Conservation (phyloP, 257 asterid genomes). For the Eucommia ulmoides region DNA sequence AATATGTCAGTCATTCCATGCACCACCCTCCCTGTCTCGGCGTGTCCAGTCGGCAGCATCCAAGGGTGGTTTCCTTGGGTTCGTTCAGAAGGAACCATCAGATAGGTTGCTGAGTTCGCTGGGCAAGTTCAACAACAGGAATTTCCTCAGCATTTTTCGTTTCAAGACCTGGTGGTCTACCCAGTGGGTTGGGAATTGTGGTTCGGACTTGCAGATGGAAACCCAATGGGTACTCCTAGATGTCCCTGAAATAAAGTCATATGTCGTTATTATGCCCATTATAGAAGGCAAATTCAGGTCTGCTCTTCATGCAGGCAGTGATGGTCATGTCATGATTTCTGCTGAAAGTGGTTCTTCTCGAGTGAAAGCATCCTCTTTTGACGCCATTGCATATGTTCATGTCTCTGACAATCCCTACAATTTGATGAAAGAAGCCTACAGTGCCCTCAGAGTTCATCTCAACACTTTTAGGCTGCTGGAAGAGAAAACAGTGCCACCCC, state of each 20-base stretch:
- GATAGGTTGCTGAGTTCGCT: conserved; percentile 42
- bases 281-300: conserved; percentile 54
- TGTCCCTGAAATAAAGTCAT: conserved; percentile 43
- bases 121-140: conserved; percentile 43
- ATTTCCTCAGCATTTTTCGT: conserved; percentile 68
- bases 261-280: conserved; percentile 42
- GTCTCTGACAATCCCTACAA: conserved; percentile 58
- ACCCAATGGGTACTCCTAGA: conserved; percentile 64
- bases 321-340: conserved; percentile 35
- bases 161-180: conserved; percentile 90
- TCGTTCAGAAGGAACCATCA: conserved; percentile 25
- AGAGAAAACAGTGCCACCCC: conserved; percentile 49
- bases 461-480: conserved; percentile 51
- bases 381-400: conserved; percentile 43
- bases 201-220: conserved; percentile 67
- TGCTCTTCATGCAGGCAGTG: conserved; percentile 48
- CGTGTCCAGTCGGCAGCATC: conserved; percentile 33
- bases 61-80: conserved; percentile 58
- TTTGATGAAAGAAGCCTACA: conserved; percentile 57
- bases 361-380: conserved; percentile 26
- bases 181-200: conserved; percentile 60
- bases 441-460: conserved; percentile 49
- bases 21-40: conserved; percentile 30
- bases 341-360: conserved; percentile 60
- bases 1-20: conserved; percentile 26